Evolutionary conservation across 345 rosid genomes (phyloP), one percentile per base, ranked within the genome.

Genomic region (Citrus australasica): DNA sequence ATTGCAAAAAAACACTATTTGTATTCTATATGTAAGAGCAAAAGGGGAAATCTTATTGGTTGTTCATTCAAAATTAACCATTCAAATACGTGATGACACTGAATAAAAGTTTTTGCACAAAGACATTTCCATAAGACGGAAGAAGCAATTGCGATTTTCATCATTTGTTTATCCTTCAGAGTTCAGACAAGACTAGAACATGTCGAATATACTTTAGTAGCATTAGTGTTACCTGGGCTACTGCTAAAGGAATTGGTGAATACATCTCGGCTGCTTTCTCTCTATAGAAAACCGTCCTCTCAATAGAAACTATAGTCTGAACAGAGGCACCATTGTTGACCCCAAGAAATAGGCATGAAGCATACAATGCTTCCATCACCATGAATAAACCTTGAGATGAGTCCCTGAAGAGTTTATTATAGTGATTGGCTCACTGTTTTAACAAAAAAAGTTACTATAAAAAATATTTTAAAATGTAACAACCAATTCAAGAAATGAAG

Each of bases 281-380:
- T 95, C 98, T 83, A 55, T 93, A 95, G 84, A 95, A 93, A 2
- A 92, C 95, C 1, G 95, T 89, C 82, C 97, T 90, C 82, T 91
- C 98, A 53, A 95, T 92, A 16, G 97, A 87, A 67, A 93, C 91
- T 42, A 95, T 84, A 48, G 97, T 95, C 79, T 95, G 98, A n/a
- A 93, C 95, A 0, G 95, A 83, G 40, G 97, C 90, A 74, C 95
- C 88, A 78, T 93, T 95, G 68, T 86, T 95, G 73, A 95, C 89
- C 32, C 98, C 97, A 42, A 93, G 94, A 84, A 95, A 92, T 74
- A 93, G 67, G 82, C 97, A 91, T 37, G 98, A 80, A 13, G 97
- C 60, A 82, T 90, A 95, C 6, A 93, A 92, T 27, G 95, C 97
- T 84, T 92, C 97, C 94, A 91, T 91, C 19, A 95, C 81, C 73